These are phyloP conservation scores for Pythium biforme DNA, from an alignment of 352 stramenopile species.

Conservation along the genomic window DNA sequence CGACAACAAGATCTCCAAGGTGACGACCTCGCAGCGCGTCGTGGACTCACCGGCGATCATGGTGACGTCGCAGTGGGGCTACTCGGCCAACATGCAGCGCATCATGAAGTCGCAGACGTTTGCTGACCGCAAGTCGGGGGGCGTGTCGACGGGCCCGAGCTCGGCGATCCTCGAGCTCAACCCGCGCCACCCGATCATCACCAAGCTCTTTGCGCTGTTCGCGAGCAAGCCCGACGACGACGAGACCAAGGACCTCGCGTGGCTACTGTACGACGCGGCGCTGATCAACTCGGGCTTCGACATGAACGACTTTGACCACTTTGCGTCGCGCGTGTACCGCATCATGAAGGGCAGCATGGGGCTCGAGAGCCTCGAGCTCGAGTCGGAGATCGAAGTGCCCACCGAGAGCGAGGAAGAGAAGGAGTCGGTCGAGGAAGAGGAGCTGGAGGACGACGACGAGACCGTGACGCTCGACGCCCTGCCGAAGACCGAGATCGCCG, in stretches of 20 bases:
- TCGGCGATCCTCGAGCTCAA: slow-evolving; percentile 99
- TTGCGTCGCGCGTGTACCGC: slow-evolving; percentile 91
- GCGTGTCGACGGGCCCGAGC: slow-evolving; percentile 23
- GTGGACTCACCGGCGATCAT: slow-evolving; percentile 95
- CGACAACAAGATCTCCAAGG: slow-evolving; percentile 92
- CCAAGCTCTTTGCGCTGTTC: slow-evolving; percentile 92
- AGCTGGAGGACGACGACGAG: slow-evolving; percentile 46
- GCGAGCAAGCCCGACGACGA: slow-evolving; percentile 62
- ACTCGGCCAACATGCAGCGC: slow-evolving; percentile 99
- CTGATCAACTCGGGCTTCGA: slow-evolving; percentile 97
- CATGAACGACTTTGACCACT: slow-evolving; percentile 92
- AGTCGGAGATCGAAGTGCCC: slow-evolving; percentile 95
- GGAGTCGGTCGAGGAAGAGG: slow-evolving; percentile 41
- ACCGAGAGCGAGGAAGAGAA: slow-evolving; percentile 41
- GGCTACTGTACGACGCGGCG: slow-evolving; percentile 97
- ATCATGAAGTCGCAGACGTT: slow-evolving; percentile 99
- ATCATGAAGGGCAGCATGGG: slow-evolving; percentile 93
- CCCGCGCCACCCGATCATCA: slow-evolving; percentile 97
- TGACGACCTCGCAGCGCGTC: slow-evolving; percentile 94
- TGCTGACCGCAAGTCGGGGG: slow-evolving; percentile 61
- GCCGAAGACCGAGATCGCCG: slow-evolving; percentile 17
- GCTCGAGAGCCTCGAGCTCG: slow-evolving; percentile 89
- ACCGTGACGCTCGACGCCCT: background rate
- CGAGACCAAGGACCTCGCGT: slow-evolving; percentile 92
- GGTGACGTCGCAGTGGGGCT: slow-evolving; percentile 95